phyloP scores from a whole-genome alignment of 768 basidiomycete species.

The Sistotremastrum niveocremeum region DNA sequence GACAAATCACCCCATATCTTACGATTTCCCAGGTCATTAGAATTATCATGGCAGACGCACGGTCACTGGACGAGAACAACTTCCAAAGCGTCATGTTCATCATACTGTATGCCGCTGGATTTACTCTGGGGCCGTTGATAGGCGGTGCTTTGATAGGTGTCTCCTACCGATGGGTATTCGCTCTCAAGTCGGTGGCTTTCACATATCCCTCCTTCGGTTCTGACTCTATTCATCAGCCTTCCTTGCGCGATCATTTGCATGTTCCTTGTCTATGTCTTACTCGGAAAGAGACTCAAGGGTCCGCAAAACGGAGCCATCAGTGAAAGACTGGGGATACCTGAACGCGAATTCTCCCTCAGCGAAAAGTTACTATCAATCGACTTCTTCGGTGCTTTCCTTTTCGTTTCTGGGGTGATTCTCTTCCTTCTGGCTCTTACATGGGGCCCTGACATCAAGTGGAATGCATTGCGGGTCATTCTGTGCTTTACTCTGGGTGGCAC shows the following conservation, averaged over 20 bases:
- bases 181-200: slow-evolving; percentile 30
- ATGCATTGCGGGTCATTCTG: slow-evolving; percentile 29
- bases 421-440: slow-evolving; percentile 37
- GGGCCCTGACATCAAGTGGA: slow-evolving; percentile 32
- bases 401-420: slow-evolving; percentile 30
- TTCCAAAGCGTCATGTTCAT: slow-evolving; percentile 28
- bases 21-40: slow-evolving; percentile 17
- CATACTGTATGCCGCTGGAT: slow-evolving; percentile 31
- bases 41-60: slow-evolving; percentile 30
- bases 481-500: slow-evolving; percentile 32
- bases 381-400: slow-evolving; percentile 33
- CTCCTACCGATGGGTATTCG: slow-evolving; percentile 41
- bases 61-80: slow-evolving; percentile 29
- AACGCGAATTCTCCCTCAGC: slow-evolving; percentile 10
- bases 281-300: slow-evolving; percentile 21
- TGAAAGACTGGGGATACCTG: background rate
- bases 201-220: background rate
- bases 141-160: slow-evolving; percentile 27
- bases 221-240: slow-evolving; percentile 16
- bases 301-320: slow-evolving; percentile 1
- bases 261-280: slow-evolving; percentile 26
- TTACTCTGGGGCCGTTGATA: slow-evolving; percentile 29
- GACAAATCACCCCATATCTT: too few species aligned
- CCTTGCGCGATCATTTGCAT: slow-evolving; percentile 24
- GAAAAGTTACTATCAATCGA: slow-evolving; percentile 26